Evolutionary conservation across 257 asterid species (phyloP), one percentile per base, ranked within the genome.

Genomic region (Asclepias syriaca): DNA sequence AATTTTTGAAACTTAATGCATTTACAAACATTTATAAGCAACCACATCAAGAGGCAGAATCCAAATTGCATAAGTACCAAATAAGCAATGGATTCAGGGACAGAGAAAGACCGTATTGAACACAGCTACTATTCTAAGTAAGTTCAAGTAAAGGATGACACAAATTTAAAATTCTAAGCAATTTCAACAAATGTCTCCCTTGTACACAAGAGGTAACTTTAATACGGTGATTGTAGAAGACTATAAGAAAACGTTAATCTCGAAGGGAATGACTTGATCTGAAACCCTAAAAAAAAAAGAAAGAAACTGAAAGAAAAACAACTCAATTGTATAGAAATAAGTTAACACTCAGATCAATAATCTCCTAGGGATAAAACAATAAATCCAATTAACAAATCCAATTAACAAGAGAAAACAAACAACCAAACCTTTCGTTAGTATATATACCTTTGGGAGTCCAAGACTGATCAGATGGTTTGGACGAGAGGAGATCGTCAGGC

Each of bases 401-500:
- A 78, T 49, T 50, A 32, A 71, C 58, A 39, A 32, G 71, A 75
- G 77, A 24, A 74, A 84, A 65, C 70, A 59, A 43, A 39, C 39
- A 57, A 24, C 64, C 11, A 53, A 32, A 59, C 3, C 48, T 43
- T 43, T 43, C 10, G 48, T 43, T 16, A 12, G 71, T 78, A 68
- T 56, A 94, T 78, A 68, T 60, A 94, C 99, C 97, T 85, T 90
- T 85, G 60, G 93, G 77, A 72, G 83, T 84, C 92, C 86, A 88
- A 68, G 93, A 85, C 76, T 91, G 97, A 87, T 89, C 96, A 75
- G 90, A 78, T 61, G 75, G 74, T 81, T 83, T 86, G 24, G 92
- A 82, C 8, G 72, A 69, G 79, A 87, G 76, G 85, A 89, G 93
- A 89, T 89, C 88, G 78, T 87, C 90, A 53, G 88, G 90, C 77